A percentile compares a stretch with the other conserved stretches of the same genome.
phyloP scores from a whole-genome alignment of 768 basidiomycete species.

The Mycena belliarum region DNA sequence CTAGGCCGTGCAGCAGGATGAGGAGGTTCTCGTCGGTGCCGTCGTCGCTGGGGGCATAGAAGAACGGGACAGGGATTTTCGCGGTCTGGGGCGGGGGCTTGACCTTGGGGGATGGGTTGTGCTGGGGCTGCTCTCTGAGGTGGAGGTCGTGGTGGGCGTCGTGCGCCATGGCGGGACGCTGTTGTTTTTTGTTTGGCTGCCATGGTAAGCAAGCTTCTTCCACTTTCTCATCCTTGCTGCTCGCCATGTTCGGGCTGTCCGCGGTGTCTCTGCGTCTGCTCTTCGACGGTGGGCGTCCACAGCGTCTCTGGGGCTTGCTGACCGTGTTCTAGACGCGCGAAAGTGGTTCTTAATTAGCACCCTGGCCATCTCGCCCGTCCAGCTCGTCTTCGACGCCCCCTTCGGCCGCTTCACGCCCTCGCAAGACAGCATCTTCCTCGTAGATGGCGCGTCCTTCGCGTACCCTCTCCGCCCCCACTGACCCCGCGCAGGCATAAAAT shows the following conservation, averaged over 20 bases:
- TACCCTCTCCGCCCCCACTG: neutral
- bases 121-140: constrained; percentile 1
- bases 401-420: constrained; percentile 76
- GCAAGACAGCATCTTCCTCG: constrained; percentile 44
- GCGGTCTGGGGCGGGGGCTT: constrained; percentile 53
- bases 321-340: constrained; percentile 38
- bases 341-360: constrained; percentile 50
- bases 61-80: constrained; percentile 56
- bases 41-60: constrained; percentile 74
- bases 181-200: no score
- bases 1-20: constrained; percentile 83
- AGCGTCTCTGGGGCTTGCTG: no score
- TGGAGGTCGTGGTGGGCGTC: constrained; percentile 6
- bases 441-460: constrained; percentile 49
- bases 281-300: constrained; percentile 4
- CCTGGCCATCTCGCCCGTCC: constrained; percentile 34
- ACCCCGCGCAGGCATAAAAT: constrained; percentile 27
- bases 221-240: no score
- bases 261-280: neutral
- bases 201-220: no score
- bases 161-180: neutral
- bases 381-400: constrained; percentile 67
- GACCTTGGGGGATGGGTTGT: constrained; percentile 30
- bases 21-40: constrained; percentile 86
- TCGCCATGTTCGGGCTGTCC: constrained; percentile 18